phyloP scores from a whole-genome alignment of 306 rosid species.

The Cucurbita maxima region DNA sequence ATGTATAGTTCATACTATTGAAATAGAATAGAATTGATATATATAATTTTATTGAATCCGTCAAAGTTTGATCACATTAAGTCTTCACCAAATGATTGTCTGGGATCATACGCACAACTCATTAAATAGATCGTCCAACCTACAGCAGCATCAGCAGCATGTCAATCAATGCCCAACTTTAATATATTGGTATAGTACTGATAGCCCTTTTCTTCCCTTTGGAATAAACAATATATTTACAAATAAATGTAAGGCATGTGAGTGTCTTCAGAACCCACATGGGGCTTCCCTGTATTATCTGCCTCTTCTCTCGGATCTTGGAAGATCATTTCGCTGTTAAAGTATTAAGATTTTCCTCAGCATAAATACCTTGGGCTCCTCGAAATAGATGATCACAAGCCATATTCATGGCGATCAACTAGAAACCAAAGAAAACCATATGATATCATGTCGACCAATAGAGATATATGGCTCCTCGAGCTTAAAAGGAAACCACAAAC shows the following conservation, averaged over 20 bases:
- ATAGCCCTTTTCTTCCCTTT: not conserved
- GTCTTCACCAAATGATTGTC: constrained; percentile 1
- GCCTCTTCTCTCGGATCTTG: constrained; percentile 6
- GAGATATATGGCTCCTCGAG: no score
- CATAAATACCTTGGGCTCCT: constrained; percentile 2
- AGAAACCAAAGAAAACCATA: no score
- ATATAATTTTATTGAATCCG: not conserved
- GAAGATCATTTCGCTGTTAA: constrained; percentile 1
- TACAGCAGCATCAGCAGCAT: not conserved
- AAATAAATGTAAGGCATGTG: constrained; percentile 3
- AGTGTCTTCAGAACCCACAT: not conserved
- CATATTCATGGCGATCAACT: not conserved
- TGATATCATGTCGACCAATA: no score
- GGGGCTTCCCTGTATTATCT: not conserved
- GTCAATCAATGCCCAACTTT: not conserved
- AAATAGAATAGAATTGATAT: not conserved
- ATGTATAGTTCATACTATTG: no score
- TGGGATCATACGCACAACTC: not conserved
- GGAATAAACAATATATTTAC: not conserved
- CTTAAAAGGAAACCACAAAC: no score
- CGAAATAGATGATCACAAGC: not conserved
- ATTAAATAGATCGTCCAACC: constrained; percentile 1
- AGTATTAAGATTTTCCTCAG: not conserved
- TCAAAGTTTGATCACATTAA: not conserved
- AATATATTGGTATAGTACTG: not conserved